phyloP scores from a whole-genome alignment of 208 protist species.

The Trypanosoma congolense region DNA sequence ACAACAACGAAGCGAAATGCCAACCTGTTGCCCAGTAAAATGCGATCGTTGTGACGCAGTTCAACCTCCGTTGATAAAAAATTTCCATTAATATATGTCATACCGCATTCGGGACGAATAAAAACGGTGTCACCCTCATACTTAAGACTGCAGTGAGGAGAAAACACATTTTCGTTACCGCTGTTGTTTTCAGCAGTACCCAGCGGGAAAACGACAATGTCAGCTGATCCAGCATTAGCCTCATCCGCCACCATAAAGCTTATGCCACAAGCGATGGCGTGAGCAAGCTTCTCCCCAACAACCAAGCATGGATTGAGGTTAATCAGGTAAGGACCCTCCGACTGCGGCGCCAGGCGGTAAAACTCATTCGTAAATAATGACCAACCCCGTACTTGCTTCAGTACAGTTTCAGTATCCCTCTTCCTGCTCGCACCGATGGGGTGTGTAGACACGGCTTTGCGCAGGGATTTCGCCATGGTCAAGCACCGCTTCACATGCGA shows the following conservation, averaged over 20 bases:
- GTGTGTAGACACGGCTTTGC: slow-evolving; percentile 11
- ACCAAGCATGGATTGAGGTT: slow-evolving; percentile 54
- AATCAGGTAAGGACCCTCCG: slow-evolving; percentile 44
- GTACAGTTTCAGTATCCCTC: slow-evolving; percentile 22
- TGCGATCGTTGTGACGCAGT: slow-evolving; percentile 51
- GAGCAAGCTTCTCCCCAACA: slow-evolving; percentile 59
- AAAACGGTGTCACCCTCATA: slow-evolving; percentile 28
- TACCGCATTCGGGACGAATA: slow-evolving; percentile 54
- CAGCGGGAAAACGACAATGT: slow-evolving; percentile 48
- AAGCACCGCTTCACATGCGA: slow-evolving; percentile 15
- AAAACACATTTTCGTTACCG: slow-evolving; percentile 46
- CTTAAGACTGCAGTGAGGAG: slow-evolving; percentile 54
- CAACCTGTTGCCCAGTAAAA: slow-evolving; percentile 54
- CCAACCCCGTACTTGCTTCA: slow-evolving; percentile 59
- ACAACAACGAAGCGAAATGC: slow-evolving; percentile 52
- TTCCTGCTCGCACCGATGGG: slow-evolving; percentile 35
- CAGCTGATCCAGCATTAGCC: slow-evolving; percentile 33
- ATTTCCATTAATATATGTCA: slow-evolving; percentile 58
- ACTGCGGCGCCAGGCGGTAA: slow-evolving; percentile 38
- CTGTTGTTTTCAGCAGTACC: slow-evolving; percentile 11
- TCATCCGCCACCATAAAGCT: slow-evolving; percentile 50
- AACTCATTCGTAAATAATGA: slow-evolving; percentile 46
- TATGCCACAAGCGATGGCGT: slow-evolving; percentile 31
- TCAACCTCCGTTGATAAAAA: slow-evolving; percentile 31
- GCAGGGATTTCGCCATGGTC: slow-evolving; percentile 4